Evolutionary conservation across 441 rosid species (phyloP).

Genomic region (Populus hybrid): DNA sequence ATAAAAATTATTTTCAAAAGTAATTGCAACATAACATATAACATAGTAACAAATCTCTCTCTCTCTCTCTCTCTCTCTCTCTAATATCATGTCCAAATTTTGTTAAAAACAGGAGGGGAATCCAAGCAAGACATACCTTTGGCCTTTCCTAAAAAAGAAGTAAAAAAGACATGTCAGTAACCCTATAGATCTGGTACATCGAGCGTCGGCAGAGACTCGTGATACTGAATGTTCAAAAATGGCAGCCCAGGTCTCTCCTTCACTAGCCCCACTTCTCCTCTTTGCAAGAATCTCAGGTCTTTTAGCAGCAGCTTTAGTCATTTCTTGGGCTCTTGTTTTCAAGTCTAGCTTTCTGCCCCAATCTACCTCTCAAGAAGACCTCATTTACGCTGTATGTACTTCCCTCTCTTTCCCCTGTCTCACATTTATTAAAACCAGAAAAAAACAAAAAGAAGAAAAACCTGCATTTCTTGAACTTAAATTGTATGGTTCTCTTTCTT

Average conservation of each 20-base stretch:
- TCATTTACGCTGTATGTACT: conserved; percentile 51
- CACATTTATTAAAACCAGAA: background rate
- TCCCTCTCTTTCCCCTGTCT: background rate
- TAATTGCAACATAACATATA: too few species aligned
- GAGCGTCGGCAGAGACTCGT: background rate
- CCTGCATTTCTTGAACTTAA: background rate
- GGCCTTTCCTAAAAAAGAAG: background rate
- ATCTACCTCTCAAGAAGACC: conserved; percentile 44
- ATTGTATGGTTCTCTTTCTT: background rate
- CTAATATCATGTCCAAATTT: background rate
- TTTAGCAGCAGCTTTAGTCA: conserved; percentile 47
- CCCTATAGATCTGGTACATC: background rate
- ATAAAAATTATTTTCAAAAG: too few species aligned
- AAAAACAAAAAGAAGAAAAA: background rate
- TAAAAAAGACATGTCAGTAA: background rate
- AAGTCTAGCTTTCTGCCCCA: conserved; percentile 53
- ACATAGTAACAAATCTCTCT: too few species aligned
- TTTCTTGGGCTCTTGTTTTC: conserved; percentile 65
- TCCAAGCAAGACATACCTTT: background rate
- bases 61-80: too few species aligned
- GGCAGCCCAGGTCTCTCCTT: conserved; percentile 5
- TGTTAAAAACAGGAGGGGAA: background rate
- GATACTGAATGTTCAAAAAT: background rate
- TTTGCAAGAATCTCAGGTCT: conserved; percentile 63
- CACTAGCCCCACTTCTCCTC: conserved; percentile 39